Evolutionary conservation across 257 asterid genomes (phyloP), one percentile per base, ranked within the genome.

Genomic region (Scutellaria minor): DNA sequence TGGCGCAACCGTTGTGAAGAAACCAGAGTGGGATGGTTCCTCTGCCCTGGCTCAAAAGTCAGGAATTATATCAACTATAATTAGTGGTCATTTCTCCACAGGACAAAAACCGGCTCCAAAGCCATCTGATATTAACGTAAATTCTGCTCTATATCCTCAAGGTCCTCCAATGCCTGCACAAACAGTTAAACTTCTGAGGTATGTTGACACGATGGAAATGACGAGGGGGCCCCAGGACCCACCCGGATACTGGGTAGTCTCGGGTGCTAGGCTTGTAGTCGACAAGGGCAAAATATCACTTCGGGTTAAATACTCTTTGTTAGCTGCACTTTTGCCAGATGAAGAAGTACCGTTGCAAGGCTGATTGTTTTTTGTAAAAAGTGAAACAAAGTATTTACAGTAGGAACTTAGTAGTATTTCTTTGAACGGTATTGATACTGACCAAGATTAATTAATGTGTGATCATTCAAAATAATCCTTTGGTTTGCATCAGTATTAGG

Each of bases 191-290:
- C 88, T 89, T 63, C 70, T 89, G 75, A 87, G 77, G 80, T 87
- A 81, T 67, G 90, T 89, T 13, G 96, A 89, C 81, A 85, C 91
- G 2, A 79, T 83, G 1, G 96, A 89, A 80, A 89, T 89, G 93
- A 81, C 75, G 6, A 84, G 96, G 64, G 93, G 96, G 51, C 93
- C 96, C 14, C 91, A 89, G 82, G 87, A 89, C 70, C 45, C 85
- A 2, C 93, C 96, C 0, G 96, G 96, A 9, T 89, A 89, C 75
- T 89, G 96, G 96, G 90, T 87, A 3, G 93, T 89, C 41, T 89
- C 93, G 31, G 96, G 96, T 64, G 96, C 90, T 46, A 80, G 96
- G 82, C 91, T 89, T 64, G 80, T 83, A 1, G 93, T 85, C 27
- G 96, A 89, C 11, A 81, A 71, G 50, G 90, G 91, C 60, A 85